phyloP scores from a whole-genome alignment of 192 early-diverging fungal species.

The Backusella mclennaniae region DNA sequence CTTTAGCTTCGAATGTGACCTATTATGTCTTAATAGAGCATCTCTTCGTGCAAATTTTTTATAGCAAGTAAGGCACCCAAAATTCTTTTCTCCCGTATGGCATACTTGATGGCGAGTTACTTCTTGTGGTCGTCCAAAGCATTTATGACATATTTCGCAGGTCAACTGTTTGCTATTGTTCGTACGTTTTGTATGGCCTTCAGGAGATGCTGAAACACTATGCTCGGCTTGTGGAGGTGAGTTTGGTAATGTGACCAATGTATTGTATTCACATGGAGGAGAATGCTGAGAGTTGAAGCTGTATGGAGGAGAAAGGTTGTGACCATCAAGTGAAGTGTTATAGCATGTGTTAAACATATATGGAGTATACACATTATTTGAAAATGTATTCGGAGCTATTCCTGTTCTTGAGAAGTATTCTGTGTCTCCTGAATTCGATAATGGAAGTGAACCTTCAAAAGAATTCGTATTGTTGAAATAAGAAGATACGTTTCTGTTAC shows the following conservation, averaged over 20 bases:
- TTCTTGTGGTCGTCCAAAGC: not conserved
- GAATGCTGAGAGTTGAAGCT: not conserved
- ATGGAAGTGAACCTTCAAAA: not conserved
- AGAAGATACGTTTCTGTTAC: not conserved
- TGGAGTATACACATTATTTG: not conserved
- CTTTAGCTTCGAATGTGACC: not conserved
- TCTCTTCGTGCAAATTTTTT: not conserved
- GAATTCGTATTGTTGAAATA: not conserved
- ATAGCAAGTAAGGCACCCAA: not conserved
- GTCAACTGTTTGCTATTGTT: not conserved
- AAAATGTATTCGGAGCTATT: not conserved
- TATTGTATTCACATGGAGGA: not conserved
- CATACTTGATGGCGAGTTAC: not conserved
- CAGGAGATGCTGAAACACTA: not conserved
- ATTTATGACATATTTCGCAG: not conserved
- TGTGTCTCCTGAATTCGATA: not conserved
- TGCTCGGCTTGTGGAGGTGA: not conserved
- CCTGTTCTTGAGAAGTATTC: not conserved
- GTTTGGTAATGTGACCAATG: not conserved
- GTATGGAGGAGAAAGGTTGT: not conserved
- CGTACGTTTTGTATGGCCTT: not conserved
- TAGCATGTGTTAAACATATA: not conserved
- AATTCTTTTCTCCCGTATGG: not conserved
- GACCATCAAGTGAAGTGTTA: not conserved
- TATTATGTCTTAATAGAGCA: slow-evolving; percentile 5